phyloP scores from a whole-genome alignment of 1,284 basidiomycete species.

The Trichosporon asahii region DNA sequence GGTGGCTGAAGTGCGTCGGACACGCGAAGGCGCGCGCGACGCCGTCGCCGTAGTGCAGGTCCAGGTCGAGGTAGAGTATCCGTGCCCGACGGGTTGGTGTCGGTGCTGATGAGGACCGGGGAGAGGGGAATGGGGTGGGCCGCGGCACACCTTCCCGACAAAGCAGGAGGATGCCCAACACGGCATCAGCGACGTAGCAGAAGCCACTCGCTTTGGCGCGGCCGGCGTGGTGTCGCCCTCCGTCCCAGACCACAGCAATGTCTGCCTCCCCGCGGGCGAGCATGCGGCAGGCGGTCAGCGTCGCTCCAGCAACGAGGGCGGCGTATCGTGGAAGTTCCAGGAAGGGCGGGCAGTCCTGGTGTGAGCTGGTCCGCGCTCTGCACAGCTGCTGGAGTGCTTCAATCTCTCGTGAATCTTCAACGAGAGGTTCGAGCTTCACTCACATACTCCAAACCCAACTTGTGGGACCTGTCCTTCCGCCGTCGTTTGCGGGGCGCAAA shows the following conservation, averaged over 20 bases:
- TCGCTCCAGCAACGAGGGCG: slow-evolving; percentile 68
- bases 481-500: slow-evolving; percentile 26
- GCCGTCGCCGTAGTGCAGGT: slow-evolving; percentile 81
- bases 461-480: slow-evolving; percentile 50
- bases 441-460: slow-evolving; percentile 64
- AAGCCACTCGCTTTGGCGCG: slow-evolving; percentile 77
- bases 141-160: slow-evolving; percentile 28
- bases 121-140: not conserved
- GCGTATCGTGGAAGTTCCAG: slow-evolving; percentile 66
- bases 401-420: too few relatives aligned
- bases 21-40: slow-evolving; percentile 71
- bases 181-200: slow-evolving; percentile 88
- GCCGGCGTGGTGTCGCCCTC: slow-evolving; percentile 57
- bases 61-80: slow-evolving; percentile 85
- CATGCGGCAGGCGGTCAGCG: slow-evolving; percentile 65
- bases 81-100: slow-evolving; percentile 54
- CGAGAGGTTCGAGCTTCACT: slow-evolving; percentile 22
- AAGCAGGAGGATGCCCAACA: slow-evolving; percentile 63
- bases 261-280: slow-evolving; percentile 59
- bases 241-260: slow-evolving; percentile 77
- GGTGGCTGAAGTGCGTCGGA: slow-evolving; percentile 25
- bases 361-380: slow-evolving; percentile 10
- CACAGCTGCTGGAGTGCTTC: too few relatives aligned
- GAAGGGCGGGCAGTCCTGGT: slow-evolving; percentile 79
- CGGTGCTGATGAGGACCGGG: slow-evolving; percentile 12